These are phyloP conservation scores for Ciborinia camelliae DNA, from an alignment of 2,329 filamentous ascomycete species.

Conservation along the genomic window DNA sequence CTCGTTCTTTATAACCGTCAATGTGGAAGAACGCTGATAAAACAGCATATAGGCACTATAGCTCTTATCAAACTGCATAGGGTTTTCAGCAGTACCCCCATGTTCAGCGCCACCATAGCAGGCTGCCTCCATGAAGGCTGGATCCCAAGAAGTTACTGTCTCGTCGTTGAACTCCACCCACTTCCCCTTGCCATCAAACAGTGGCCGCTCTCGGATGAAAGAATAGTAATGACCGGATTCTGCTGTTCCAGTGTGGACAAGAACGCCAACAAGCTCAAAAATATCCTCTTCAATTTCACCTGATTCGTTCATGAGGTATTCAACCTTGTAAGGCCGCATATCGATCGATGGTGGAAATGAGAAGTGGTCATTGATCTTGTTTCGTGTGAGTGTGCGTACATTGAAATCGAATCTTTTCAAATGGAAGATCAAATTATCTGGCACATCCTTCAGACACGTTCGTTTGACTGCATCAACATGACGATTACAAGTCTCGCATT, in stretches of 20 bases:
- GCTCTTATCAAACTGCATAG: conserved; percentile 59
- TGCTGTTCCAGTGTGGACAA: conserved; percentile 89
- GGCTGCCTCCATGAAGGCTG: conserved; percentile 64
- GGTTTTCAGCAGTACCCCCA: conserved; percentile 46
- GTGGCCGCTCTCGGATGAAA: conserved; percentile 78
- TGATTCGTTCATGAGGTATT: conserved; percentile 66
- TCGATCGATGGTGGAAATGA: conserved; percentile 80
- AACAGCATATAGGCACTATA: conserved; percentile 98
- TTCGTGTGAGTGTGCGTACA: conserved; percentile 69
- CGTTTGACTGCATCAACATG: conserved; percentile 93
- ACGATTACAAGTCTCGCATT: conserved; percentile 83
- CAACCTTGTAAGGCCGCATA: conserved; percentile 86
- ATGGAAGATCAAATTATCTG: conserved; percentile 93
- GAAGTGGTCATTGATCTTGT: conserved; percentile 95
- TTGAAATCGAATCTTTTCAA: conserved; percentile 87
- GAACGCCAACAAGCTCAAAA: conserved; percentile 91
- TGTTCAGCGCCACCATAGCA: conserved; percentile 75
- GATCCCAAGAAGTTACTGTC: conserved; percentile 73
- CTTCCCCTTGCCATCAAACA: conserved; percentile 43
- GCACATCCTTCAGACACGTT: conserved; percentile 86
- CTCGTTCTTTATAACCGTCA: conserved; percentile 51
- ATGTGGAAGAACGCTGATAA: conserved; percentile 75
- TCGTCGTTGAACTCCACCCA: conserved; percentile 98
- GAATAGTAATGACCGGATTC: conserved; percentile 98
- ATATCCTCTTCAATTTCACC: conserved; percentile 61